Evolutionary conservation across 1,139 yeast genomes (phyloP), one percentile per base, ranked within the genome.

Genomic region (Hyphopichia fennica): DNA sequence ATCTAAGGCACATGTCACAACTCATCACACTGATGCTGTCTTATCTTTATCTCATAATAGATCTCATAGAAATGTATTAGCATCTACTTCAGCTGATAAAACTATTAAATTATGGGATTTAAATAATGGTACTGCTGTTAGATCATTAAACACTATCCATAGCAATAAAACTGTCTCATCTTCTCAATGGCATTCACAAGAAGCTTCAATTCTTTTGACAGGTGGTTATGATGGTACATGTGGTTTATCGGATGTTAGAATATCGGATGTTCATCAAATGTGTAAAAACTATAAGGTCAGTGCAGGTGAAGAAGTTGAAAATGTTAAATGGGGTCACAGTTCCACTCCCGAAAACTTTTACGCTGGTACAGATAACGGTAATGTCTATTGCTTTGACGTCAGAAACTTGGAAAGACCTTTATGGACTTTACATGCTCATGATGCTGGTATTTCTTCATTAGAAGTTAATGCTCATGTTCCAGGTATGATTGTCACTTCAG

Each of bases 381-480:
- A 84, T 56, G 81, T 93, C 29, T 88, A 88, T 67, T 86, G 95
- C 50, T 91, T 87, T 56, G 99, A 93, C 65, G 84, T 88, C 37
- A 81, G 96, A 62, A 79, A 73, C 39, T 75, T 73, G 36, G 73
- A 77, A 41, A 80, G 77, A 51, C 90, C 96, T 20, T 58, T 93
- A 32, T 93, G 99, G 99, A 88, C 96, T 5, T 75, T 93, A 56
- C 96, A 95, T 67, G 99, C 99, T 2, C 99, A 93, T 62, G 98
- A 93, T 65, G 81, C 95, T 4, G 97, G 96, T 45, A 85, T 93
- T 46, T 85, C 97, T 10, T 77, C 95, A 3, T 77, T 95, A 54
- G 86, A 84, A 53, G 77, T 84, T 37, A 90, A 88, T 63, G 60
- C 64, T 28, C 77, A 73, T 58, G 65, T 89, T 38, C 84, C 85